Percentiles rank a stretch among this genome's conserved stretches.
These are phyloP conservation scores for Capsicum chinense DNA, from an alignment of 257 asterid species.

Conservation along the genomic window DNA sequence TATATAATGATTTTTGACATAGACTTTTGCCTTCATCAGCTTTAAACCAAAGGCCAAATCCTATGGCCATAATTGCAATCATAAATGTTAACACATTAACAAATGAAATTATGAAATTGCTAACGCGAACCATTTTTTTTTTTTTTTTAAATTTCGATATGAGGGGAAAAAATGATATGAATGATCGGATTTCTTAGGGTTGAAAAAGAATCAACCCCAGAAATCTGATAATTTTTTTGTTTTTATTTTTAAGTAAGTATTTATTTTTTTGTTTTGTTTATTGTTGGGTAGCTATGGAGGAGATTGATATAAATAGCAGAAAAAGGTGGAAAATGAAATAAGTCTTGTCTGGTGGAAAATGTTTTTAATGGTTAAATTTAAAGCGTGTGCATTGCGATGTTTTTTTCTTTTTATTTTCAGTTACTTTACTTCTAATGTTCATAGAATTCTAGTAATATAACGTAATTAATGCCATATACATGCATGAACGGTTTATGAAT, in stretches of 20 bases:
- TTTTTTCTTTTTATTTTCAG: background rate
- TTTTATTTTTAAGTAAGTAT: background rate
- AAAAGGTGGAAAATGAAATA: constrained; percentile 10
- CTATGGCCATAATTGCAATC: constrained; percentile 50
- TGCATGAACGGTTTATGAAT: background rate
- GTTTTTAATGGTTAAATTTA: background rate
- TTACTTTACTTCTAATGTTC: background rate
- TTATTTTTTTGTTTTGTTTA: background rate
- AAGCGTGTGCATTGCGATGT: background rate
- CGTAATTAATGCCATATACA: background rate
- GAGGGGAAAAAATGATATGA: background rate
- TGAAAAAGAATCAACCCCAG: constrained; percentile 16
- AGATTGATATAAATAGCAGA: constrained; percentile 1
- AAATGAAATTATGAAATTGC: constrained; percentile 57
- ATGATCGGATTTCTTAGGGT: constrained; percentile 14
- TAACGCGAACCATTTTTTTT: constrained; percentile 43
- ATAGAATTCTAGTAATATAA: background rate
- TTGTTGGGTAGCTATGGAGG: background rate
- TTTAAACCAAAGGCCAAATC: constrained; percentile 51
- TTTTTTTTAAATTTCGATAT: too few relatives aligned
- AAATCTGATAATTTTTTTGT: background rate
- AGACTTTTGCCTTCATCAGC: constrained; percentile 35
- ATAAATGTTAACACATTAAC: constrained; percentile 53
- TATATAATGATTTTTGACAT: constrained; percentile 53
- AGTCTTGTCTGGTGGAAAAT: constrained; percentile 7